Percentiles rank a stretch among this genome's conserved stretches.
These are phyloP conservation scores for Cutaneotrichosporon mucoides DNA, from an alignment of 1,284 basidiomycete species.

Conservation along the genomic window DNA sequence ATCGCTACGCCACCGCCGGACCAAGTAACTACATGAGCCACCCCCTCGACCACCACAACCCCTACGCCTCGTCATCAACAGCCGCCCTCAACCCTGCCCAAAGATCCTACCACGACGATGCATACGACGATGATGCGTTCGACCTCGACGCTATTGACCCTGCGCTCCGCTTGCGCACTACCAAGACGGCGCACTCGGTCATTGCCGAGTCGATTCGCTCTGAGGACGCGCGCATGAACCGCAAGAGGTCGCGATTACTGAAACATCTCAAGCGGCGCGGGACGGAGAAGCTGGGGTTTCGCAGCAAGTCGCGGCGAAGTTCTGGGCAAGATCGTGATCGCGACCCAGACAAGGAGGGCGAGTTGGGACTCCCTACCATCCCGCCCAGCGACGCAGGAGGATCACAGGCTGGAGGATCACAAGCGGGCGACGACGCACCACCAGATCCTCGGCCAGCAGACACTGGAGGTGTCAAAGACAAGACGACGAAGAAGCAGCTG, in stretches of 20 bases:
- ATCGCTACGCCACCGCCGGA: not conserved
- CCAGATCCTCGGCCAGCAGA: not conserved
- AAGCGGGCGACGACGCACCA: not conserved
- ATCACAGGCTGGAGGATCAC: not conserved
- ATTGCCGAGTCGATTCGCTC: constrained; percentile 77
- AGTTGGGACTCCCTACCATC: not conserved
- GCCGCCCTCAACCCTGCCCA: not conserved
- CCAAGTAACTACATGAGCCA: constrained; percentile 5
- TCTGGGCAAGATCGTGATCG: not conserved
- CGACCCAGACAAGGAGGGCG: not conserved
- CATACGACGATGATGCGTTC: constrained; percentile 32
- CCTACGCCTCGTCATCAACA: not conserved
- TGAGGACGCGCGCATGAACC: constrained; percentile 65
- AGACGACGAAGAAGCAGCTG: constrained; percentile 18
- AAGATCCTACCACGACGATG: constrained; percentile 10
- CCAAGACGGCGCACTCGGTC: constrained; percentile 80
- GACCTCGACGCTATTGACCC: constrained; percentile 63
- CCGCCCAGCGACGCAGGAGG: constrained; percentile 1
- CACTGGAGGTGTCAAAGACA: not conserved
- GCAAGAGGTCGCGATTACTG: constrained; percentile 52
- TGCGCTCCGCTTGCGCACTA: constrained; percentile 76
- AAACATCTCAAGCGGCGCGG: constrained; percentile 45
- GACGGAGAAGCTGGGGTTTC: not conserved
- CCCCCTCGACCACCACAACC: not conserved
- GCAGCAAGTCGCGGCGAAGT: constrained; percentile 1